phyloP scores from a whole-genome alignment of 2,329 filamentous ascomycete species.

The Neurospora sp. region DNA sequence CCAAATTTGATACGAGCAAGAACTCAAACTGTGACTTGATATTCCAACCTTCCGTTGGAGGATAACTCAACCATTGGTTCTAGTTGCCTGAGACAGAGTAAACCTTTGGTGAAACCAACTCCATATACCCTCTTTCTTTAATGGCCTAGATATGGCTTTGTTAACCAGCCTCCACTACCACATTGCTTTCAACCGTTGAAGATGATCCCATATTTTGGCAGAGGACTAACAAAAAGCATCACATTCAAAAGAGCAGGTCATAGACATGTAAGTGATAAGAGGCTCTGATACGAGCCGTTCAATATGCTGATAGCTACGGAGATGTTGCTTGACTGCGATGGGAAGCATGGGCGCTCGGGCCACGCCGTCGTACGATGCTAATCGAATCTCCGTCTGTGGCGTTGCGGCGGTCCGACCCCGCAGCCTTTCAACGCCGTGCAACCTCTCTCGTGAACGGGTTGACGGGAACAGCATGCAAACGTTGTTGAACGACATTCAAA shows the following conservation, averaged over 20 bases:
- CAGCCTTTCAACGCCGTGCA: background rate
- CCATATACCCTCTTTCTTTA: background rate
- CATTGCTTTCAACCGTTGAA: background rate
- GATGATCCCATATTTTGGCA: background rate
- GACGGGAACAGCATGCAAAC: background rate
- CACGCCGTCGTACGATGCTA: background rate
- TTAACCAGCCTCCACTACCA: background rate
- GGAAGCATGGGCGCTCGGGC: background rate
- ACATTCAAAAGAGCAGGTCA: background rate
- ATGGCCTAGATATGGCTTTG: background rate
- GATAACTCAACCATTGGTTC: background rate
- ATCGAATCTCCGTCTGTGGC: background rate
- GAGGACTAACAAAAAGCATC: background rate
- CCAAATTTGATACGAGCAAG: background rate
- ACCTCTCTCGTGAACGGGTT: background rate
- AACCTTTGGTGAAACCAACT: background rate
- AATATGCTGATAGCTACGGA: background rate
- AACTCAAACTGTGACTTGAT: background rate
- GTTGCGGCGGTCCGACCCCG: background rate
- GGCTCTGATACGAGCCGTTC: background rate
- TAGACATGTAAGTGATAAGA: background rate
- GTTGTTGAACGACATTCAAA: background rate
- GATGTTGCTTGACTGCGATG: background rate
- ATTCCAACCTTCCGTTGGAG: background rate
- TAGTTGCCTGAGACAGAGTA: background rate